These are phyloP conservation scores for Trichoderma sp. DNA, from an alignment of 2,329 filamentous ascomycete species.

Conservation along the genomic window DNA sequence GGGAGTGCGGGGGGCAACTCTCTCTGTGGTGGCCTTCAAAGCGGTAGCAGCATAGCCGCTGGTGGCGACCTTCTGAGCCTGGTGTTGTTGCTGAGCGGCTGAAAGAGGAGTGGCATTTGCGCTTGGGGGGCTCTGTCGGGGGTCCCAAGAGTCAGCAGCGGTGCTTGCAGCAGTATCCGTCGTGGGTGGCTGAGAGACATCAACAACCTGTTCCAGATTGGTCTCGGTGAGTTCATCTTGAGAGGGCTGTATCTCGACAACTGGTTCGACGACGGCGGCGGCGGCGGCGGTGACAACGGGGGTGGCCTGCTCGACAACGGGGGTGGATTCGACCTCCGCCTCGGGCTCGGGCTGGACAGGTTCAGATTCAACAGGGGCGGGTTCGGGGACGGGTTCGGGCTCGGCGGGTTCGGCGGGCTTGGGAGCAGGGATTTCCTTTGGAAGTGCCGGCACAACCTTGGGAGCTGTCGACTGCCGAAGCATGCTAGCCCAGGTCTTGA, in stretches of 20 bases:
- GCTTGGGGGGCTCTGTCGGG: constrained; percentile 56
- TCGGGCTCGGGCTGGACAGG: constrained; percentile 34
- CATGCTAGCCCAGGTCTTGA: constrained; percentile 74
- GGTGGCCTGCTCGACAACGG: constrained; percentile 33
- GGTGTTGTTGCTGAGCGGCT: constrained; percentile 60
- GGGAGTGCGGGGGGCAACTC: constrained; percentile 60
- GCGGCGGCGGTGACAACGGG: constrained; percentile 23
- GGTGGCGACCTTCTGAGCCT: constrained; percentile 49
- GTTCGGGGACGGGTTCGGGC: constrained; percentile 28
- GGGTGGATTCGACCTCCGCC: constrained; percentile 35
- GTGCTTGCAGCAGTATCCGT: constrained; percentile 88
- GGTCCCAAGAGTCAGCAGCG: constrained; percentile 79
- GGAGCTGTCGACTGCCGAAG: constrained; percentile 57
- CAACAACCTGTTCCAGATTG: constrained; percentile 87
- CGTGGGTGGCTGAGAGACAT: constrained; percentile 71
- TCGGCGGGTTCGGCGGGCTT: constrained; percentile 38
- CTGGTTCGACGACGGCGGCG: constrained; percentile 43
- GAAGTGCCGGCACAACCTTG: constrained; percentile 55
- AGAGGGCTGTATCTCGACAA: constrained; percentile 61
- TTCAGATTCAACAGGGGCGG: constrained; percentile 35
- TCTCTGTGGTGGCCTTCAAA: constrained; percentile 68
- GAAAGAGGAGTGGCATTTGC: constrained; percentile 65
- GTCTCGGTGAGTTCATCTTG: constrained; percentile 84
- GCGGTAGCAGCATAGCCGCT: constrained; percentile 76
- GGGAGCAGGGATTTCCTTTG: constrained; percentile 47